Conservation (phyloP, 1,284 basidiomycete genomes). For the Sporisorium exsertum region DNA sequence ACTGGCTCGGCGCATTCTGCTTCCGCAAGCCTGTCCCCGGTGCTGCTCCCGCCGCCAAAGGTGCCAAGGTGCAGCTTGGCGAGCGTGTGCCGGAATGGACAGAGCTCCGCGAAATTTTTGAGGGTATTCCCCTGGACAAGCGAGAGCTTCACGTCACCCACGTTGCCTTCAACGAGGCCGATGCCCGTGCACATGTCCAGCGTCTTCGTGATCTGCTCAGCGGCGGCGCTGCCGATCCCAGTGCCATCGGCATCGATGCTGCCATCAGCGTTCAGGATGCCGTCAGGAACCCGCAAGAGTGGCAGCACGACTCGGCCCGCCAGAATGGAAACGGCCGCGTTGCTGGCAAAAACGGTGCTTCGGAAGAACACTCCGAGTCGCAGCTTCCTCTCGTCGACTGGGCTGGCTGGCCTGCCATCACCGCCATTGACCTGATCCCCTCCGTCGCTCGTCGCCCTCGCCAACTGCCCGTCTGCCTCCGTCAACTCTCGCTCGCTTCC, state of each 20-base stretch:
- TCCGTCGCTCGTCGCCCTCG: constrained; percentile 57
- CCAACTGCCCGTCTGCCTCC: constrained; percentile 70
- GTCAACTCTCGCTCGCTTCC: constrained; percentile 72
- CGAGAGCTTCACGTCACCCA: constrained; percentile 63
- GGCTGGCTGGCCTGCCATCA: constrained; percentile 66
- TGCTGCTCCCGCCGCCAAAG: constrained; percentile 22
- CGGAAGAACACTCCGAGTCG: constrained; percentile 8
- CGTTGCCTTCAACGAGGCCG: constrained; percentile 72
- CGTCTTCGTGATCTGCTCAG: constrained; percentile 72
- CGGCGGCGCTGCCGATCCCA: constrained; percentile 70
- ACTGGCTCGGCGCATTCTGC: constrained; percentile 69
- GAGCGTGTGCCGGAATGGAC: constrained; percentile 64
- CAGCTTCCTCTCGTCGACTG: constrained; percentile 69
- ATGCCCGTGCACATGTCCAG: constrained; percentile 72
- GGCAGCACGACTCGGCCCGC: constrained; percentile 45
- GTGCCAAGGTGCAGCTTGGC: constrained; percentile 43
- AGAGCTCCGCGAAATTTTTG: constrained; percentile 64
- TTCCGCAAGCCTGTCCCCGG: constrained; percentile 54
- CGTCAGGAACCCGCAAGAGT: constrained; percentile 70
- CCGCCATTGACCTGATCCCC: constrained; percentile 69
- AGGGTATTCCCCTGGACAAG: constrained; percentile 54
- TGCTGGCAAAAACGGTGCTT: constrained; percentile 26
- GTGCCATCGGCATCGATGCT: constrained; percentile 70
- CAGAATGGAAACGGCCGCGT: constrained; percentile 31
- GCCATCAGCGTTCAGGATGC: constrained; percentile 72